Evolutionary conservation across 2,329 filamentous ascomycete species (phyloP).

Genomic region (Colletotrichum falcatum): DNA sequence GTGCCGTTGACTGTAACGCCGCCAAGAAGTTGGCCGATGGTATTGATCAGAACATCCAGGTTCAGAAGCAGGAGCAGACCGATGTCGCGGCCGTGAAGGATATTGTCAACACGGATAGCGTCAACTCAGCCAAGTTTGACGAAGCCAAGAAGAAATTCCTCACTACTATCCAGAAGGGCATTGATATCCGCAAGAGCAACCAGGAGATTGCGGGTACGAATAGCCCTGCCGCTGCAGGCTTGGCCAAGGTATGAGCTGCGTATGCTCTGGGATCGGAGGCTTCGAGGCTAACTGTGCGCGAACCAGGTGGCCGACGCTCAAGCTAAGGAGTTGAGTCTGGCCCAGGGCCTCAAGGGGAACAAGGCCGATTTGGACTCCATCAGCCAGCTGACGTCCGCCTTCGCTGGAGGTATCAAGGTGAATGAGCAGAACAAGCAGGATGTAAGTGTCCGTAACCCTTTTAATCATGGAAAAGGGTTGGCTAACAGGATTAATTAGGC

Average conservation of each 20-base stretch:
- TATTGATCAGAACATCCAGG: slow-evolving; percentile 44
- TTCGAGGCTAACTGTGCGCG: background rate
- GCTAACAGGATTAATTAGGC: slow-evolving; percentile 1
- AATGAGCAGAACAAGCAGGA: slow-evolving; percentile 35
- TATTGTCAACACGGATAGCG: slow-evolving; percentile 35
- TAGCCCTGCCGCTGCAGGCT: slow-evolving; percentile 39
- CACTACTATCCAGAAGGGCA: slow-evolving; percentile 43
- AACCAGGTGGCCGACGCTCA: slow-evolving; percentile 23
- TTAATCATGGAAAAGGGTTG: fast-evolving
- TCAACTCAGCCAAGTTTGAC: slow-evolving; percentile 23
- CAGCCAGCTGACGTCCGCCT: slow-evolving; percentile 27
- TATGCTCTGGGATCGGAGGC: background rate
- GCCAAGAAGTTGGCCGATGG: slow-evolving; percentile 43
- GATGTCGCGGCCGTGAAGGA: slow-evolving; percentile 29
- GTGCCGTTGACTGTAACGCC: slow-evolving; percentile 31
- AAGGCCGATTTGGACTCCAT: background rate
- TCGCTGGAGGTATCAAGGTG: slow-evolving; percentile 42
- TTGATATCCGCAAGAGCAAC: slow-evolving; percentile 43
- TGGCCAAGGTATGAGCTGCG: slow-evolving; percentile 33
- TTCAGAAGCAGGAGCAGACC: slow-evolving; percentile 43
- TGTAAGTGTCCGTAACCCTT: background rate
- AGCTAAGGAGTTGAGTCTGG: slow-evolving; percentile 14
- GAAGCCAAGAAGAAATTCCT: slow-evolving; percentile 41
- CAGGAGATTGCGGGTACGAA: slow-evolving; percentile 41
- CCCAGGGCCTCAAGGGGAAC: slow-evolving; percentile 7